These are phyloP conservation scores for Chlorencoelia australis DNA, from an alignment of 2,329 filamentous ascomycete genomes.

Conservation along the genomic window DNA sequence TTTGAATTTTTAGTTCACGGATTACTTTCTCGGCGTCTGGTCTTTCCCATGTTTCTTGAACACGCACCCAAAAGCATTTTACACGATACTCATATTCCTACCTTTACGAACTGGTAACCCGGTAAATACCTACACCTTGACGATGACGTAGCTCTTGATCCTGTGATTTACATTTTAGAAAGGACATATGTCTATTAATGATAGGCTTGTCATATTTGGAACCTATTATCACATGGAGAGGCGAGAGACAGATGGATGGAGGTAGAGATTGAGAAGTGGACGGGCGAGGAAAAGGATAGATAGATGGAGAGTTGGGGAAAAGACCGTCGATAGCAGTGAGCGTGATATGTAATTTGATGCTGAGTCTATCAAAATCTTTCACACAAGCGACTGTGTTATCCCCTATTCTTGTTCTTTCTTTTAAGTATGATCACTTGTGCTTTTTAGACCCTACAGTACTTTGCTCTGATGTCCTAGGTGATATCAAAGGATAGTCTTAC, in stretches of 20 bases:
- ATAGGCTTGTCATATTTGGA: constrained; percentile 8
- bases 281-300: constrained; percentile 23
- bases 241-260: constrained; percentile 21
- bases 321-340: constrained; percentile 19
- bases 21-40: constrained; percentile 26
- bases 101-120: constrained; percentile 26
- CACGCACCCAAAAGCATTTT: constrained; percentile 22
- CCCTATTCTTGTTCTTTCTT: too few relatives aligned
- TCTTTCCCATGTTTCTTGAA: constrained; percentile 22
- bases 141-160: constrained; percentile 17
- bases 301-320: constrained; percentile 17
- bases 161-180: constrained; percentile 7
- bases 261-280: constrained; percentile 23
- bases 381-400: too few relatives aligned
- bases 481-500: too few relatives aligned
- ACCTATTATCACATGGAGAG: constrained; percentile 21
- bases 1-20: constrained; percentile 16
- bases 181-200: constrained; percentile 4
- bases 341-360: constrained; percentile 16
- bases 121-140: constrained; percentile 25
- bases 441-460: too few relatives aligned
- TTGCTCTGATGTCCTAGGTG: too few relatives aligned
- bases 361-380: too few relatives aligned
- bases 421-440: too few relatives aligned
- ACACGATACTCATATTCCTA: constrained; percentile 26